A percentile compares a stretch with the other conserved stretches of the same genome.
These are phyloP conservation scores for Cladosporium colombiae DNA, from an alignment of 2,329 filamentous ascomycete genomes.

Conservation along the genomic window DNA sequence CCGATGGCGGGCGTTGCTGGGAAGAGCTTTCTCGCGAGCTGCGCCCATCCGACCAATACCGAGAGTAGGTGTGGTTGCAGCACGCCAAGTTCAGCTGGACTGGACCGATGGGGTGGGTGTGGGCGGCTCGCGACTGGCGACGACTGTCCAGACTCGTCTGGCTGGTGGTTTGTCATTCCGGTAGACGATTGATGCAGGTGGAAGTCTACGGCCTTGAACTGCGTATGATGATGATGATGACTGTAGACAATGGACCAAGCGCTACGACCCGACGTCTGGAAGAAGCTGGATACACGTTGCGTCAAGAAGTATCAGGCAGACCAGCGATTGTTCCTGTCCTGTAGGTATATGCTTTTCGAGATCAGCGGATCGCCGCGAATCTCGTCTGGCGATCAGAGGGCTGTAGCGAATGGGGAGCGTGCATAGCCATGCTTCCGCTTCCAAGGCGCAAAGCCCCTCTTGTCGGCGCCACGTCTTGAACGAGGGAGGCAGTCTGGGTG, in stretches of 20 bases:
- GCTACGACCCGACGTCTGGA: neutral
- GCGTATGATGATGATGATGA: neutral
- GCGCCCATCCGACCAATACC: slow-evolving; percentile 18
- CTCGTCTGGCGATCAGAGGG: slow-evolving; percentile 4
- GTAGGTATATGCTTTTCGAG: slow-evolving; percentile 1
- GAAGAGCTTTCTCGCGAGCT: slow-evolving; percentile 14
- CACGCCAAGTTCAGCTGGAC: slow-evolving; percentile 8
- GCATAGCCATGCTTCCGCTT: neutral
- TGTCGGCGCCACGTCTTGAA: slow-evolving; percentile 7
- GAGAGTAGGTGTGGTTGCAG: slow-evolving; percentile 17
- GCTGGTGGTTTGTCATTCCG: neutral
- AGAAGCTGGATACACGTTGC: neutral
- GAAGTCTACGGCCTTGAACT: neutral
- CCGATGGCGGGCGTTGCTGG: slow-evolving; percentile 5
- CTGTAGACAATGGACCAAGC: neutral
- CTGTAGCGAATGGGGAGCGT: neutral
- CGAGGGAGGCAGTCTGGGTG: neutral
- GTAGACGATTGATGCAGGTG: neutral
- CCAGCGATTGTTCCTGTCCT: slow-evolving; percentile 5
- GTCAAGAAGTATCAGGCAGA: neutral
- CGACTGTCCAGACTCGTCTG: neutral
- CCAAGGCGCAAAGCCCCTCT: slow-evolving; percentile 11
- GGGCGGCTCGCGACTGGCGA: slow-evolving; percentile 3
- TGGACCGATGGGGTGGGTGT: slow-evolving; percentile 9
- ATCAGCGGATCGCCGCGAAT: slow-evolving; percentile 7